Base-by-base conservation (phyloP, 129 eudicot genomes). In the Escallonia rubra region DNA sequence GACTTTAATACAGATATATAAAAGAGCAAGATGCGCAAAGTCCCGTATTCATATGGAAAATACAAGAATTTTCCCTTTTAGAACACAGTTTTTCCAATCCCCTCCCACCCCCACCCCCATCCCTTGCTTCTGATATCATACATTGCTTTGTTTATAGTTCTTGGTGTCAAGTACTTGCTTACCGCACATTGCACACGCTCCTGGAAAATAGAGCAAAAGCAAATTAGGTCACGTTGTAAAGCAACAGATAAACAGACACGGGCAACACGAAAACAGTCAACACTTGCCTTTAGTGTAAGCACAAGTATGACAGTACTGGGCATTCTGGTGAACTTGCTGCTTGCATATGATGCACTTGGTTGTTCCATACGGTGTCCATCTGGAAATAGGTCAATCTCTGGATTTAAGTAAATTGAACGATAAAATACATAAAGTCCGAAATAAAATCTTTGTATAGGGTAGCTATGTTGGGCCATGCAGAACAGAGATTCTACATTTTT, bases 141-240 rank as follows among this genome's bases (percentile, higher is more conserved):
- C 99, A 68, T 93, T 93, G 83, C 96, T 93, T 78, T 93, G 99
- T 81, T 89, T 93, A 85, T 93, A 93, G 38, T 69, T 58, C 76
- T 93, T 87, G 79, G 99, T 93, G 74, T 89, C 96, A 4, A 93
- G 84, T 47, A 93, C 96, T 81, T 93, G 96, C 74, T 89, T 93
- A 8, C 99, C 99, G 12, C 99, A 93, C 99, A 93, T 93, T 16
- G 99, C 99, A 79, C 99, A 93, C 54, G 89, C 96, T 65, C 96
- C 98, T 93, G 90, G 87, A 86, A 46, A 14, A 61, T 23, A 41
- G 12, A 63, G 57, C 46, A 55, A 62, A 40, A 68, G 12, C 42
- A 13, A 14, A 42, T 23, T 61, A 42, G 65, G 14, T 43, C 12
- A 4, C 41, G 8, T 60, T 7, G 10, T 43, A 52, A 40, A 5